Percentiles rank a stretch among this genome's conserved stretches.
Conservation (phyloP, 2,329 filamentous ascomycete genomes). For the Paradendryphiella salina region DNA sequence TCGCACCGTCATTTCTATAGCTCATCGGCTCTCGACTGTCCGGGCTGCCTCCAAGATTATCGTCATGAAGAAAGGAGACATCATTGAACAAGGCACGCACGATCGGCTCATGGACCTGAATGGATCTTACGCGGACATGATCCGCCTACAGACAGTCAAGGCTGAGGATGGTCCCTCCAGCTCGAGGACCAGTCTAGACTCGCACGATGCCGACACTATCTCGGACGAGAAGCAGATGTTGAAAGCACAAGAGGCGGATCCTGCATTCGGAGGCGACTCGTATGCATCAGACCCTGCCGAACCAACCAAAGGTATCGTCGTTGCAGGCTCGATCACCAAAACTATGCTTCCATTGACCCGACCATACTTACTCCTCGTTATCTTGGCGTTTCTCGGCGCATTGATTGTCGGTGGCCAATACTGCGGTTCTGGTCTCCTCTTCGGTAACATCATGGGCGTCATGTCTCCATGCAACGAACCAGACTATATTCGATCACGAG, state of each 20-base stretch:
- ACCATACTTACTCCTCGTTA: constrained; percentile 51
- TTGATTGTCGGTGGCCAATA: constrained; percentile 61
- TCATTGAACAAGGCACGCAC: constrained; percentile 46
- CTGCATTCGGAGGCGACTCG: not conserved
- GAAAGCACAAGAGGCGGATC: constrained; percentile 11
- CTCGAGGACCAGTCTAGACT: constrained; percentile 26
- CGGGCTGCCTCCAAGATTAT: constrained; percentile 44
- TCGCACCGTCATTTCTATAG: constrained; percentile 46
- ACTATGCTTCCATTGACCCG: constrained; percentile 48
- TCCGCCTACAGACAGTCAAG: constrained; percentile 52
- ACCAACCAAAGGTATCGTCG: constrained; percentile 22
- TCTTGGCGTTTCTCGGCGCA: constrained; percentile 56
- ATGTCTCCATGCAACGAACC: constrained; percentile 59
- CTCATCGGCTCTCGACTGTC: constrained; percentile 47
- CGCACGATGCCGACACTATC: constrained; percentile 27
- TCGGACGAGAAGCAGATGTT: constrained; percentile 26
- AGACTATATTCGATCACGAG: constrained; percentile 54
- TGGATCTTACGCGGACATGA: constrained; percentile 55
- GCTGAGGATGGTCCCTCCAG: constrained; percentile 46
- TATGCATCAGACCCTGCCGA: constrained; percentile 11
- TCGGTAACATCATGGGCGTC: constrained; percentile 63
- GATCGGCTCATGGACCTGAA: constrained; percentile 39
- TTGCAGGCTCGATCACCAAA: constrained; percentile 31
- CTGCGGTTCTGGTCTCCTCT: constrained; percentile 61
- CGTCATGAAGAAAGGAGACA: constrained; percentile 45